Evolutionary conservation across 352 stramenopile genomes (phyloP), one percentile per base, ranked within the genome.

Genomic region (Stramenopiles sp.): DNA sequence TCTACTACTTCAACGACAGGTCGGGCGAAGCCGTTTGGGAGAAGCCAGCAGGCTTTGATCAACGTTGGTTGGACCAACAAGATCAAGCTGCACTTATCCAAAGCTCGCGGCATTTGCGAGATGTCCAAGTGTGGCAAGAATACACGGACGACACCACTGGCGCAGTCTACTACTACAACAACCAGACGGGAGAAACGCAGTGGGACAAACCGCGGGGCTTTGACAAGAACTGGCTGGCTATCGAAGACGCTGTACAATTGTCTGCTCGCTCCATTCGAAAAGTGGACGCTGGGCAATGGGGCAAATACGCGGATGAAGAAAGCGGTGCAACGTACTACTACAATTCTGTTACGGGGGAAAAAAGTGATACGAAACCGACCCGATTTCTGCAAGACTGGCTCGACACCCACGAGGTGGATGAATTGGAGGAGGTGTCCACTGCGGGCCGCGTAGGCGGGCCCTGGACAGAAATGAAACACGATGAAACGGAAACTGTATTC

Each of bases 271-370:
- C 43, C 12, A 12, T 18, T 18, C 43, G 43, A 18, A 12, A 25
- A 18, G 25, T 63, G 43, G 43, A 63, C 43, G 43, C 68, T 68
- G 84, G 84, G 0, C 78, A 82, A 25, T 92, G 87, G 87, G 80
- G 89, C 78, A 79, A 82, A 43, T 83, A 84, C 37, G 69, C 88
- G 0, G 86, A 92, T 49, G 80, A 83, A 0, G 49, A 85, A 0
- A 88, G 82, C 31, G 84, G 87, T 49, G 81, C 84, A 63, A 77
- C 76, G 25, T 90, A 89, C 79, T 92, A 89, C 73, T 86, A 82
- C 68, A 82, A 90, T 71, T 78, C 80, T 0, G 71, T 49, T 0
- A 89, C 79, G 18, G 77, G 82, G 18, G 78, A 85, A 34, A 74
- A 87, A 0, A 80, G 25, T 18, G 43, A 63, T 63, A 25, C 43